Conservation (phyloP, 495 filamentous ascomycete species). For the Hypoxylon fragiforme region DNA sequence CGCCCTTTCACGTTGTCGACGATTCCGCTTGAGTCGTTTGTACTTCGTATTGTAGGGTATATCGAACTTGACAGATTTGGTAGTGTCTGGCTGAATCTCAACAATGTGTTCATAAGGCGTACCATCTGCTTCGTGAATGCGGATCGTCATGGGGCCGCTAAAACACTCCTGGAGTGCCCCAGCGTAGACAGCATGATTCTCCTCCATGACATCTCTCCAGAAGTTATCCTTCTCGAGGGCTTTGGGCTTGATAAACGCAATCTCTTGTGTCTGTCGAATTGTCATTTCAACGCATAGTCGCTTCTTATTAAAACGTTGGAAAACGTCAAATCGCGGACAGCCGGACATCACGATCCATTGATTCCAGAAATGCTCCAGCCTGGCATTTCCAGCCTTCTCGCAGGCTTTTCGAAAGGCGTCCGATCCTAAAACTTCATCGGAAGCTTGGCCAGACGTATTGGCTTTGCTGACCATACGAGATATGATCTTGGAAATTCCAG, state of each 20-base stretch:
- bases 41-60: conserved; percentile 99
- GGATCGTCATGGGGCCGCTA: conserved; percentile 93
- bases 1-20: conserved; percentile 80
- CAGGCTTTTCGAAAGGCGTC: conserved; percentile 76
- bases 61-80: conserved; percentile 66
- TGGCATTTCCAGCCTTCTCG: conserved; percentile 83
- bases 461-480: conserved; percentile 78
- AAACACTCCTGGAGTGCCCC: conserved; percentile 75
- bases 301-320: conserved; percentile 95
- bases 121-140: conserved; percentile 97
- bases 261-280: conserved; percentile 76
- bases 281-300: conserved; percentile 92
- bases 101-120: conserved; percentile 99
- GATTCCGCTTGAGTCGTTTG: conserved; percentile 91
- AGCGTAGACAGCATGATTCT: conserved; percentile 68
- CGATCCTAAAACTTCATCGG: conserved; percentile 72
- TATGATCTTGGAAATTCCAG: conserved; percentile 82
- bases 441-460: conserved; percentile 69
- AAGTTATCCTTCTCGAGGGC: conserved; percentile 68
- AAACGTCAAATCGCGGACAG: conserved; percentile 82
- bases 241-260: conserved; percentile 36
- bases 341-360: conserved; percentile 91
- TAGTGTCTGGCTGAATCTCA: conserved; percentile 82
- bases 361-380: conserved; percentile 82
- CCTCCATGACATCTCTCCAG: conserved; percentile 79